phyloP scores from a whole-genome alignment of 2,329 filamentous ascomycete species.

The Phialophora tarda region DNA sequence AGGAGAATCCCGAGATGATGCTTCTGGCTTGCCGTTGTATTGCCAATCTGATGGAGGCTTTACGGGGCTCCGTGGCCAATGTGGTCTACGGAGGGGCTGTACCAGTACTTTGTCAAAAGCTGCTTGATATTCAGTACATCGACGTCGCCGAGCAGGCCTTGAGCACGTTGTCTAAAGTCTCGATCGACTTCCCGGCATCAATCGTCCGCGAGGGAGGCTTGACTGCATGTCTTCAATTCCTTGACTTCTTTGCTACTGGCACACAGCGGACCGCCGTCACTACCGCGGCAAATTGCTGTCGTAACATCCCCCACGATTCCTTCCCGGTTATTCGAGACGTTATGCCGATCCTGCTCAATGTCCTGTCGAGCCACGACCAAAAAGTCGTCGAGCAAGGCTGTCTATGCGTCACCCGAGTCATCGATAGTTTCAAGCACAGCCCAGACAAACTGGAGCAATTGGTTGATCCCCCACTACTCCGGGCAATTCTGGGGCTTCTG shows the following conservation, averaged over 20 bases:
- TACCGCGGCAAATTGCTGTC: constrained; percentile 96
- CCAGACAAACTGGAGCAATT: constrained; percentile 88
- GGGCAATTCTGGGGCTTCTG: constrained; percentile 82
- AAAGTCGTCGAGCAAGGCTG: constrained; percentile 97
- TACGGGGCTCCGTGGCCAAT: constrained; percentile 89
- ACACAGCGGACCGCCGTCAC: constrained; percentile 96
- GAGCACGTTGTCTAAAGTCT: constrained; percentile 97
- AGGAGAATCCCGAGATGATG: constrained; percentile 97
- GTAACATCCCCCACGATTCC: constrained; percentile 92
- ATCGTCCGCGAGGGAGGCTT: constrained; percentile 96
- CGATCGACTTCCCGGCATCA: constrained; percentile 88
- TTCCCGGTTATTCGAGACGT: constrained; percentile 91
- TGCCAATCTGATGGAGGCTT: constrained; percentile 95
- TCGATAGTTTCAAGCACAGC: constrained; percentile 94
- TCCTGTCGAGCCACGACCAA: constrained; percentile 89
- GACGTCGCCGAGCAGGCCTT: constrained; percentile 96
- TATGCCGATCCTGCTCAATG: constrained; percentile 92
- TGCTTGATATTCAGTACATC: constrained; percentile 95
- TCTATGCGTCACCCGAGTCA: constrained; percentile 90
- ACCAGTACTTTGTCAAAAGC: constrained; percentile 89
- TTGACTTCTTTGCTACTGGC: constrained; percentile 97
- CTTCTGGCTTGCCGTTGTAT: constrained; percentile 92
- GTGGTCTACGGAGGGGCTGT: constrained; percentile 98
- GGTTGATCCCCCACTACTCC: constrained; percentile 84
- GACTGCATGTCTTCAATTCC: constrained; percentile 91